Base-by-base conservation (phyloP, 805 yeast genomes). In the Saccharomycopsis sp. region DNA sequence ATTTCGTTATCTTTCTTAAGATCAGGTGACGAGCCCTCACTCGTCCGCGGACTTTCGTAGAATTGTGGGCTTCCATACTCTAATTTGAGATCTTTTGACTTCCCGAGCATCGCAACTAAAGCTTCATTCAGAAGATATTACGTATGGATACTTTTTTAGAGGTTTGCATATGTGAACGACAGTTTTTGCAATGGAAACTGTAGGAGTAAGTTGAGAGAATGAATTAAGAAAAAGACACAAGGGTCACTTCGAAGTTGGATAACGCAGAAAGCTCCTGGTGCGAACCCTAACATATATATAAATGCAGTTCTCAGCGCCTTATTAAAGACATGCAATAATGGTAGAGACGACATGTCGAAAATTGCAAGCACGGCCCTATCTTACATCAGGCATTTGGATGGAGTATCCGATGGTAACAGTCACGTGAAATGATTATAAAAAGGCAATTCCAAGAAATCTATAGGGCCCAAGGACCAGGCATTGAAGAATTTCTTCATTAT, bases 31-130 rank as follows among this genome's bases (percentile, higher is more conserved):
- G 21, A 16, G 16, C 16, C 21, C 8, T 12, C 21, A 20, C 18
- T 18, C 4, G 7, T 20, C 16, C 16, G 20, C 7, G 48, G 48
- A 44, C 48, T 44, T 44, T 44, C 48, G 12, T 18, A 44, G 16
- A 16, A 44, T n/a, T 44, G 48, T 16, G 48, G 48, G 48, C 48
- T 44, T 44, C 48, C 48, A 44, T 44, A 44, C 7, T n/a, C 48
- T 20, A 44, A 44, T 44, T 44, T 44, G 37, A 29, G 37, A 44
- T n/a, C 7, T 7, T 5, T 44, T 44, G 48, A 44, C 16, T 44
- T 44, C 4, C 48, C 48, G 7, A 44, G 21, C 48, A 44, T 44
- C 21, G 21, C 21, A 44, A 44, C 7, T 12, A 37, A 44, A 29
- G 37, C 12, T 7, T 29, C 37, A 5, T 29, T 12, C 37, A n/a